These are phyloP conservation scores for Allodekkera sacchari DNA, from an alignment of 805 yeast species.

Conservation along the genomic window DNA sequence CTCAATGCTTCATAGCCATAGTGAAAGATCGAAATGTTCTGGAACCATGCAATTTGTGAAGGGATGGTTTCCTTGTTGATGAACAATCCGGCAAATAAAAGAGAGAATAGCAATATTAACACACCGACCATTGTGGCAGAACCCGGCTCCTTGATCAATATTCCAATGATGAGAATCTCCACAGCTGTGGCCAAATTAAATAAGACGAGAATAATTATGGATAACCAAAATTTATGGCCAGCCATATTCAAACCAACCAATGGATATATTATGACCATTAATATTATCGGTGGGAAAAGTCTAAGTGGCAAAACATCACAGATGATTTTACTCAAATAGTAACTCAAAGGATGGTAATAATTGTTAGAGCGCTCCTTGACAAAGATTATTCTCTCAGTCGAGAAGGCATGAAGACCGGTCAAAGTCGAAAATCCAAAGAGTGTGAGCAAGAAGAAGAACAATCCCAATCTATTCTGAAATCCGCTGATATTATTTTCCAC, in stretches of 20 bases:
- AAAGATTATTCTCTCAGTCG: constrained; percentile 81
- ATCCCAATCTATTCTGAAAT: constrained; percentile 89
- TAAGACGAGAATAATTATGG: constrained; percentile 60
- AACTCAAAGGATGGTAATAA: constrained; percentile 82
- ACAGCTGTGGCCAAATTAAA: constrained; percentile 84
- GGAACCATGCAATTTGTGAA: constrained; percentile 54
- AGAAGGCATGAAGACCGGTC: constrained; percentile 85
- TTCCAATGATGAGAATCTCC: constrained; percentile 82
- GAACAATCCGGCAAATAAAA: constrained; percentile 89
- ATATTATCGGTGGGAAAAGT: constrained; percentile 82
- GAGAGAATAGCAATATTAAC: constrained; percentile 70
- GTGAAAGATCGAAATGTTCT: constrained; percentile 85
- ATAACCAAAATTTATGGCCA: constrained; percentile 62
- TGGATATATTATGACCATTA: constrained; percentile 80
- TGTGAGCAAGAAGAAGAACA: constrained; percentile 85
- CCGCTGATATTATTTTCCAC: constrained; percentile 88
- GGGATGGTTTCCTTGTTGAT: constrained; percentile 64
- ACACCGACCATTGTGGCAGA: constrained; percentile 89
- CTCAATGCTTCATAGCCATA: constrained; percentile 91
- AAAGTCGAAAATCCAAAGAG: constrained; percentile 91
- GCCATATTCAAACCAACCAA: constrained; percentile 80
- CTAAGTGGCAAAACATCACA: constrained; percentile 92
- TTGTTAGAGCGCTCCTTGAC: constrained; percentile 91
- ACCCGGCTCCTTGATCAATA: constrained; percentile 79
- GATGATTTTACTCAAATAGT: constrained; percentile 74